These are phyloP conservation scores for Arxiozyma slooffiae DNA, from an alignment of 1,139 yeast species.

Conservation along the genomic window DNA sequence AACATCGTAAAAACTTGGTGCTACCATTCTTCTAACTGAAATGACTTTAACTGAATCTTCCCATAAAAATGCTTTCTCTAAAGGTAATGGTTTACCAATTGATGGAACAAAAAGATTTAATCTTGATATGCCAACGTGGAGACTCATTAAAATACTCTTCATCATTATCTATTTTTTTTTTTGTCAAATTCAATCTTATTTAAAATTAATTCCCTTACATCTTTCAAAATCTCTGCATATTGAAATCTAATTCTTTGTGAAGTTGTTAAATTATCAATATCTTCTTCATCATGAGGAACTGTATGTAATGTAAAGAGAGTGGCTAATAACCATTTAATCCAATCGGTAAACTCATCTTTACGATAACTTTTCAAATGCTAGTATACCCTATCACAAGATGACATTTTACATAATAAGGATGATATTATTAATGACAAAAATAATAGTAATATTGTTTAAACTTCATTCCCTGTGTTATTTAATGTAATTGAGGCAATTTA, in stretches of 20 bases:
- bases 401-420: too few relatives aligned
- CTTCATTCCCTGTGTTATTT: too few relatives aligned
- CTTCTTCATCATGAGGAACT: slow-evolving; percentile 37
- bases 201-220: slow-evolving; percentile 61
- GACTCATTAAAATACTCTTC: slow-evolving; percentile 14
- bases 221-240: slow-evolving; percentile 77
- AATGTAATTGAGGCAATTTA: too few relatives aligned
- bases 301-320: slow-evolving; percentile 91
- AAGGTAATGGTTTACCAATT: slow-evolving; percentile 71
- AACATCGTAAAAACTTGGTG: slow-evolving; percentile 89
- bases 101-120: slow-evolving; percentile 76
- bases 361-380: slow-evolving; percentile 64
- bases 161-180: slow-evolving; percentile 11
- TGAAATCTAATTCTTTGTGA: slow-evolving; percentile 54
- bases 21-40: slow-evolving; percentile 74
- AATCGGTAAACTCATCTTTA: slow-evolving; percentile 86
- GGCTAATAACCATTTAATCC: slow-evolving; percentile 87
- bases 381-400: slow-evolving; percentile 30
- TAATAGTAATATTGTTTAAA: too few relatives aligned
- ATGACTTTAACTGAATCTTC: slow-evolving; percentile 75
- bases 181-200: slow-evolving; percentile 38
- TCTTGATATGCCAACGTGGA: slow-evolving; percentile 39
- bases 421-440: too few relatives aligned
- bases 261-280: slow-evolving; percentile 27
- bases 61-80: slow-evolving; percentile 71